Conservation (phyloP, 2,329 filamentous ascomycete genomes). For the Talaromyces sp. region DNA sequence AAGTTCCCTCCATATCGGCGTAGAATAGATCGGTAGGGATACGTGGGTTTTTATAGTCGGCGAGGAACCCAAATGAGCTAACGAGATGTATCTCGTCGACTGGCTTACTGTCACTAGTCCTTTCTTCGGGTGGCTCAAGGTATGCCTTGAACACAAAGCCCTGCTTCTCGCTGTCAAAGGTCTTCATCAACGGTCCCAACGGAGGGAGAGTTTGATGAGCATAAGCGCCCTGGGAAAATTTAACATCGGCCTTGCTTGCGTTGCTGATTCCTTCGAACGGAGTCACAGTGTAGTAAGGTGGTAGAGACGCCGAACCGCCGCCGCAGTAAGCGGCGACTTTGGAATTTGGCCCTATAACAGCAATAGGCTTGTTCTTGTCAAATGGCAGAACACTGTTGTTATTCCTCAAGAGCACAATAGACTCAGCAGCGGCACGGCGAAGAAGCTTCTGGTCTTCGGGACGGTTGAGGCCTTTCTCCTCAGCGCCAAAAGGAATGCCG, state of each 20-base stretch:
- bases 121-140: conserved; percentile 53
- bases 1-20: conserved; percentile 58
- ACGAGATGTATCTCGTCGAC: conserved; percentile 52
- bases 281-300: conserved; percentile 44
- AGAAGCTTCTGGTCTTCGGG: conserved; percentile 62
- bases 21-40: conserved; percentile 53
- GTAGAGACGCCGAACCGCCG: conserved; percentile 60
- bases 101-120: conserved; percentile 43
- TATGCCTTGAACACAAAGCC: conserved; percentile 63
- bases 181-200: conserved; percentile 53
- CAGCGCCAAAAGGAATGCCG: conserved; percentile 54
- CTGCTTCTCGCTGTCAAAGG: conserved; percentile 50
- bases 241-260: conserved; percentile 35
- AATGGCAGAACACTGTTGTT: conserved; percentile 60
- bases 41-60: conserved; percentile 55
- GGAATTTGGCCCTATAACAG: conserved; percentile 55
- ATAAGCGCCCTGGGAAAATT: conserved; percentile 60
- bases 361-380: conserved; percentile 44
- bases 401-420: conserved; percentile 72
- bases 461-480: conserved; percentile 56
- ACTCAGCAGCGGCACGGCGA: conserved; percentile 63
- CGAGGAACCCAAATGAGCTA: conserved; percentile 45
- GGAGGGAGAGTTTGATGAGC: conserved; percentile 63
- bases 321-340: conserved; percentile 52
- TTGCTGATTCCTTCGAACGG: conserved; percentile 44